These are phyloP conservation scores for Penicillium riverlandense DNA, from an alignment of 495 filamentous ascomycete species.

Conservation along the genomic window DNA sequence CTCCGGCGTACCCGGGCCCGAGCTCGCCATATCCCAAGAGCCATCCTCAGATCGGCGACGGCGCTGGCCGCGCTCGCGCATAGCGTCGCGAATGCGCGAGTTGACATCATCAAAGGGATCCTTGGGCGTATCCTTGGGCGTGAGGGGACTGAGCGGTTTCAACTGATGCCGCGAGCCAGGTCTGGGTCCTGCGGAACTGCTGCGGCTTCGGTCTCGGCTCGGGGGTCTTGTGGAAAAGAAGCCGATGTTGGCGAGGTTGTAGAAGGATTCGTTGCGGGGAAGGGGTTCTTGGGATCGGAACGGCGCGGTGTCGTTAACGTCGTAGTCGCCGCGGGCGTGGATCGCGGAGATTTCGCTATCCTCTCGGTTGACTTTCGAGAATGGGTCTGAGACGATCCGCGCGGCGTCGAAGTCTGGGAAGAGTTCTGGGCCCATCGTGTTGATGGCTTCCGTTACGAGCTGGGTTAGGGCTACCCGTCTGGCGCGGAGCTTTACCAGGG, in stretches of 20 bases:
- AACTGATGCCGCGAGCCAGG: constrained; percentile 59
- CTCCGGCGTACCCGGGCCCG: constrained; percentile 36
- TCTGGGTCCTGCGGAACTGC: constrained; percentile 49
- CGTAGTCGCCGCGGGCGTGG: too few species aligned
- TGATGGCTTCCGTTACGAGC: constrained; percentile 88
- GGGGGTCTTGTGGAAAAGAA: constrained; percentile 84
- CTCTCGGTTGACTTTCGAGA: constrained; percentile 30
- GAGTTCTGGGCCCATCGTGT: constrained; percentile 90
- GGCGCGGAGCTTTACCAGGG: constrained; percentile 69
- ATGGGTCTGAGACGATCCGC: constrained; percentile 65
- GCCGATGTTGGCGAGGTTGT: constrained; percentile 74
- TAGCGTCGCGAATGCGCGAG: constrained; percentile 76
- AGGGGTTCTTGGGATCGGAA: constrained; percentile 38
- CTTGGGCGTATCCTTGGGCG: constrained; percentile 59
- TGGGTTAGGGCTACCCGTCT: constrained; percentile 64
- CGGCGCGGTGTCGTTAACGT: too few species aligned
- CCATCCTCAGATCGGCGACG: constrained; percentile 56
- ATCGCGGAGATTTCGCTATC: constrained; percentile 9
- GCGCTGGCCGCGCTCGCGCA: constrained; percentile 75
- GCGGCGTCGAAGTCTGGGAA: constrained; percentile 91
- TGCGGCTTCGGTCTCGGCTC: constrained; percentile 60
- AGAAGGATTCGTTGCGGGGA: constrained; percentile 87
- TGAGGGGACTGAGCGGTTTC: constrained; percentile 65
- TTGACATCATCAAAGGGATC: constrained; percentile 76
- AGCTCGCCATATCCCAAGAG: constrained; percentile 41